phyloP scores from a whole-genome alignment of 192 early-diverging fungal species.

The Coemansia sp. region DNA sequence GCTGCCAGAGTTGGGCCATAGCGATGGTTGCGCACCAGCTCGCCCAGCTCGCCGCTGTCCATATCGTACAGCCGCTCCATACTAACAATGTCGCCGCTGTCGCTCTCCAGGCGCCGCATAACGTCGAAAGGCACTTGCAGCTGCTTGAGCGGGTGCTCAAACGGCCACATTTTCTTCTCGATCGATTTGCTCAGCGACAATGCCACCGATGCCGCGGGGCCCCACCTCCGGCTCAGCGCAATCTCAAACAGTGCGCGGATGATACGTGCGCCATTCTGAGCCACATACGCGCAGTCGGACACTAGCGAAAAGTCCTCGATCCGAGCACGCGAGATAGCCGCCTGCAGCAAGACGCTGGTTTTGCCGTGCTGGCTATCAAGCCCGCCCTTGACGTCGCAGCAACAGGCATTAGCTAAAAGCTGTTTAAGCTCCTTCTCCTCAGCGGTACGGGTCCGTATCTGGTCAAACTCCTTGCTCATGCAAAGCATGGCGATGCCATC shows the following conservation, averaged over 20 bases:
- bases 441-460: conserved; percentile 89
- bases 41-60: conserved; percentile 81
- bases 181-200: conserved; percentile 86
- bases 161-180: conserved; percentile 90
- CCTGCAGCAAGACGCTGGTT: conserved; percentile 92
- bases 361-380: conserved; percentile 85
- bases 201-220: conserved; percentile 73
- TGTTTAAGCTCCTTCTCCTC: conserved; percentile 80
- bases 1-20: conserved; percentile 75
- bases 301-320: conserved; percentile 94
- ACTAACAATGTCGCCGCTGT: conserved; percentile 23
- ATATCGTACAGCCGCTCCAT: conserved; percentile 83
- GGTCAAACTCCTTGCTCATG: conserved; percentile 89
- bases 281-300: conserved; percentile 91
- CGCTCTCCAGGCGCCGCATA: conserved; percentile 63
- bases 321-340: conserved; percentile 73
- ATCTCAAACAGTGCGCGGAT: conserved; percentile 96
- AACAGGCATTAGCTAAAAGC: conserved; percentile 68
- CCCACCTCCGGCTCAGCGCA: conserved; percentile 88
- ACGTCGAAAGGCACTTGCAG: conserved; percentile 74
- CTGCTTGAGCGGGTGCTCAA: conserved; percentile 86
- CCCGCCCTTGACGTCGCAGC: conserved; percentile 87
- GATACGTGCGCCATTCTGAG: conserved; percentile 92
- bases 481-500: conserved; percentile 90
- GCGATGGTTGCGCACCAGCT: conserved; percentile 76